Evolutionary conservation across 116 monocot genomes (phyloP).

Genomic region (Zostera marina): DNA sequence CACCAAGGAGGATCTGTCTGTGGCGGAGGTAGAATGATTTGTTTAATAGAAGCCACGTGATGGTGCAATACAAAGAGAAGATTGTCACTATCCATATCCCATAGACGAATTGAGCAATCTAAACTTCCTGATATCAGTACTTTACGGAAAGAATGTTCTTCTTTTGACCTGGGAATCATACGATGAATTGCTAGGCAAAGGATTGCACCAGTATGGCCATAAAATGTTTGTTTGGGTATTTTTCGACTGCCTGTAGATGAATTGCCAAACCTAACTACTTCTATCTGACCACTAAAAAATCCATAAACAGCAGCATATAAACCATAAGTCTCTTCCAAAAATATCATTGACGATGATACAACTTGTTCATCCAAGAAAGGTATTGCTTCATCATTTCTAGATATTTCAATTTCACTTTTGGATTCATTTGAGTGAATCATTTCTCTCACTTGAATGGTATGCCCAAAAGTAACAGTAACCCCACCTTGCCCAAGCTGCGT

Average conservation of each 20-base stretch:
- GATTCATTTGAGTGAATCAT: background rate
- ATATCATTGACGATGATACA: constrained; percentile 68
- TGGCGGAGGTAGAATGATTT: constrained; percentile 69
- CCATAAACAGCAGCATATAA: constrained; percentile 80
- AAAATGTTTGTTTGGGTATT: constrained; percentile 25
- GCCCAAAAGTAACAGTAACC: constrained; percentile 14
- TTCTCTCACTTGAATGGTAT: constrained; percentile 1
- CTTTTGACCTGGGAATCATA: constrained; percentile 19
- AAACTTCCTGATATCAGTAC: constrained; percentile 64
- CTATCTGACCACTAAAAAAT: constrained; percentile 77
- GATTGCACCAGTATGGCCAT: constrained; percentile 60
- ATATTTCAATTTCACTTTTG: background rate
- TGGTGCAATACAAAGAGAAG: constrained; percentile 65
- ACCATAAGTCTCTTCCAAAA: constrained; percentile 44
- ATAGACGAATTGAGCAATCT: constrained; percentile 69
- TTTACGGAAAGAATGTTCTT: constrained; percentile 10
- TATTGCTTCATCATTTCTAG: background rate
- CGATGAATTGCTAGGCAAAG: constrained; percentile 72
- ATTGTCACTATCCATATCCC: constrained; percentile 65
- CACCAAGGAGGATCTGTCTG: constrained; percentile 50
- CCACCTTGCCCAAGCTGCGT: constrained; percentile 35
- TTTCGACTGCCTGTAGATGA: constrained; percentile 12
- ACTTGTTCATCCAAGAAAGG: constrained; percentile 6
- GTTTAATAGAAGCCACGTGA: constrained; percentile 63
- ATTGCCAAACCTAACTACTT: constrained; percentile 39